These are phyloP conservation scores for Vanderwaltozyma tropicalis DNA, from an alignment of 805 yeast species.

Conservation along the genomic window DNA sequence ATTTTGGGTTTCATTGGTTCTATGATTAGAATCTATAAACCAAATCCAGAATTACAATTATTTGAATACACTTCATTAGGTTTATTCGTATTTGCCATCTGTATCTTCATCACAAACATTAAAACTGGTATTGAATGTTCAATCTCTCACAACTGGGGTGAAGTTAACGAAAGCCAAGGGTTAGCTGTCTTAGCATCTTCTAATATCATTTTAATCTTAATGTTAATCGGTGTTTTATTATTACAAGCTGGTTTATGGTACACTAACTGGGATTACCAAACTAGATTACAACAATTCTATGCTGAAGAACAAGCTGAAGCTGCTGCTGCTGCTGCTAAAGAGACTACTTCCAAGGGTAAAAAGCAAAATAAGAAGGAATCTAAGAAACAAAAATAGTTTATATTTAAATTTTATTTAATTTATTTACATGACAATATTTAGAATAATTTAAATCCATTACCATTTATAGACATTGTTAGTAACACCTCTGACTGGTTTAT, in stretches of 20 bases:
- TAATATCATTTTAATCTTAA: constrained; percentile 59
- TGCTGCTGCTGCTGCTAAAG: background rate
- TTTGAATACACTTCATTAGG: constrained; percentile 85
- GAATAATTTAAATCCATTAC: constrained; percentile 27
- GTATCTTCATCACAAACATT: constrained; percentile 79
- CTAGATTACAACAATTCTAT: constrained; percentile 27
- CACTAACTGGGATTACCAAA: constrained; percentile 53
- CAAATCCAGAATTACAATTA: constrained; percentile 71
- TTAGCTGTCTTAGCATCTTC: constrained; percentile 88
- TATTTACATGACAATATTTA: background rate
- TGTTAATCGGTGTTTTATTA: constrained; percentile 67
- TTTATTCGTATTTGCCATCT: constrained; percentile 58
- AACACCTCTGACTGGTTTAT: constrained; percentile 38
- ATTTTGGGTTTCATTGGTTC: constrained; percentile 62
- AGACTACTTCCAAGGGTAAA: background rate
- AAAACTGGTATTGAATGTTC: constrained; percentile 69
- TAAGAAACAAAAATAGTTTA: constrained; percentile 2
- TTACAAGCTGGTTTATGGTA: constrained; percentile 86
- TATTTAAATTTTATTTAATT: background rate
- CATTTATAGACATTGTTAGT: constrained; percentile 46
- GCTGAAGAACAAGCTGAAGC: constrained; percentile 21
- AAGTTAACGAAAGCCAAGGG: constrained; percentile 77
- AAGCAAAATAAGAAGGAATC: constrained; percentile 2
- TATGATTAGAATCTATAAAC: constrained; percentile 72
- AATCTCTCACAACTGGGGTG: constrained; percentile 79